Base-by-base conservation (phyloP, 371 early-diverging fungal genomes). In the Scutellospora calospora region DNA sequence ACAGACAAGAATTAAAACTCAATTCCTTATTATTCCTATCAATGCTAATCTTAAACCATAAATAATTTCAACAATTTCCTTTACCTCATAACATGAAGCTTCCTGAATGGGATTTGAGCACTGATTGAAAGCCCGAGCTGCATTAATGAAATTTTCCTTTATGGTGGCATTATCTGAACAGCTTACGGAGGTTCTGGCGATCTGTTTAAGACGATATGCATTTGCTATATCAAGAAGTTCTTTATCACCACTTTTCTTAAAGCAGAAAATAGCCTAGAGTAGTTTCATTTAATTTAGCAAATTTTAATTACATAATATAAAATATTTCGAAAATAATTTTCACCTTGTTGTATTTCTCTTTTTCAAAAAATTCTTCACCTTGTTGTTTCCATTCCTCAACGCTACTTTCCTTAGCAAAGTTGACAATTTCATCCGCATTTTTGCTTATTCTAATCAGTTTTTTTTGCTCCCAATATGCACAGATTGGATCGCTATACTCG, bases 71-170 rank as follows among this genome's bases (percentile, higher is more conserved):
- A 25, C 6, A 3, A 18, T 20, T 20, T 18, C 27, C 8, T 63
- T 31, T 78, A 78, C 78, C 78, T 78, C n/a, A 78, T 78, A 78
- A 33, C 78, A 78, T 65, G 35, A 78, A 65, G 66, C 78, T 14
- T 41, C 62, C 25, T 63, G 16, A 20, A 49, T 45, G 3, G 66
- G 33, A 0, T 60, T 12, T 14, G 66, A 65, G 49, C 78, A 78
- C 49, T 29, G 18, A 31, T 65, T 27, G 22, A 78, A 78, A 3
- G 78, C 78, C 16, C 49, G 6, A 33, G 78, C 78, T 20, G 78
- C 78, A 33, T 4, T 0, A 51, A 16, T 65, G 29, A 65, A 78
- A n/a, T 78, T 78, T 1, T 5, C 5, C 5, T 62, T 78, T 8
- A 63, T 29, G 2, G 18, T 51, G 0, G 5, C 33, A 8, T 22